phyloP scores from a whole-genome alignment of 108 stramenopile genomes.

The Cylindrotheca closterium region DNA sequence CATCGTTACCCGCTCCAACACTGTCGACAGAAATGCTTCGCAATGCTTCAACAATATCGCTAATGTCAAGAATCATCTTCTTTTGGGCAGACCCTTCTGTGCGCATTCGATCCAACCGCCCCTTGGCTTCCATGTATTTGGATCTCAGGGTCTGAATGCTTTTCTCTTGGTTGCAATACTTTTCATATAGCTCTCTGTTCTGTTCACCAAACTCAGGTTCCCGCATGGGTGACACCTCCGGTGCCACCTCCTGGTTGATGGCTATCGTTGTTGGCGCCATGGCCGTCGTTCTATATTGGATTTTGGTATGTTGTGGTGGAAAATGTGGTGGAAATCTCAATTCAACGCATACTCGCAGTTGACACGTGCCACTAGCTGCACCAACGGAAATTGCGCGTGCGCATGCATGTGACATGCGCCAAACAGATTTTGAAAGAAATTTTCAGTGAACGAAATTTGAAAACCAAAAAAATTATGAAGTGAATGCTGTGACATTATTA shows the following conservation, averaged over 20 bases:
- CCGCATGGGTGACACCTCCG: not conserved
- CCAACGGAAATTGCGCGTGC: not conserved
- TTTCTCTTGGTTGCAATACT: not conserved
- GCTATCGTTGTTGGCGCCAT: not conserved
- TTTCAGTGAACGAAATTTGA: no score
- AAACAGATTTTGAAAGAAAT: no score
- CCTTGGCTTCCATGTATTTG: constrained; percentile 30
- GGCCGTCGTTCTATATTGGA: not conserved
- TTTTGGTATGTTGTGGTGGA: not conserved
- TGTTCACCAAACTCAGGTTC: not conserved
- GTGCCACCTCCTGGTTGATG: not conserved
- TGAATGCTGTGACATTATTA: not conserved
- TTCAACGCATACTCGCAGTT: not conserved
- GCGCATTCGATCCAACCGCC: constrained; percentile 21
- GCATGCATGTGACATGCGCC: not conserved
- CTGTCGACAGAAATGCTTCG: constrained; percentile 19
- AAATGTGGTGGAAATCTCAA: not conserved
- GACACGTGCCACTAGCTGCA: not conserved
- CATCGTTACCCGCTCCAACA: constrained; percentile 1
- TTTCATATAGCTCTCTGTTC: not conserved
- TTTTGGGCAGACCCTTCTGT: constrained; percentile 14
- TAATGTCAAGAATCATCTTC: constrained; percentile 27
- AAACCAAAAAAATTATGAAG: no score
- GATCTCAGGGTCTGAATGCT: not conserved
- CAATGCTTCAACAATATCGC: constrained; percentile 16